Base-by-base conservation (phyloP, 179 eudicot species). In the Beta macrorhiza region DNA sequence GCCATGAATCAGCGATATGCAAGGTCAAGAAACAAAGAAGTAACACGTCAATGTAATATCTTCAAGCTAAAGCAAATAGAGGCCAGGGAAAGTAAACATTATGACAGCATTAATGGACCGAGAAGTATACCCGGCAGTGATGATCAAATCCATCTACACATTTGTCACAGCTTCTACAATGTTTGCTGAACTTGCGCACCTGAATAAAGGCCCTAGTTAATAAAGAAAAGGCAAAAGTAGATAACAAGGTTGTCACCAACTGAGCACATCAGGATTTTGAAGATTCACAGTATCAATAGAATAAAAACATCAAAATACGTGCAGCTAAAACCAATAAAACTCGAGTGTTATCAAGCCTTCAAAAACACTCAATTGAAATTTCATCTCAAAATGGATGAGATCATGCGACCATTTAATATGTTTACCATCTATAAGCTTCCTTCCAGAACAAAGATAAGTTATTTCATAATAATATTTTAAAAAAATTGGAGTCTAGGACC, bases 131-230 rank as follows among this genome's bases (percentile, higher is more conserved):
- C 92, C 93, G 94, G 80, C 99, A 95, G 84, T 95, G 99, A 85
- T 95, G 99, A 89, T 94, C 99, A 89, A 95, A 95, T 79, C 91
- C 97, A 89, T 95, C 98, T 55, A 95, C 98, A 83, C 99, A 95
- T 89, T 95, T 95, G 86, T 95, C 97, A 86, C 99, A 95, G 79
- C 99, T 95, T 88, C 99, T 89, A 81, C 99, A 95, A 75, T 95
- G 99, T 83, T 95, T 95, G 87, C 99, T 95, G 89, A 90, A 91
- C 81, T 92, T 93, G 84, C 97, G 91, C 58, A 95, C 99, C 99
- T 95, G 92, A 80, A 82, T 72, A 68, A 75, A 65, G 86, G 78
- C 65, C 80, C 16, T 42, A 70, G 79, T 78, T 57, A 78, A 56
- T 69, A 67, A 68, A 22, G 51, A 61, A 51, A 77, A 49, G 22